phyloP scores from a whole-genome alignment of 1,139 yeast species.

The Sugiyamaella pinicola region DNA sequence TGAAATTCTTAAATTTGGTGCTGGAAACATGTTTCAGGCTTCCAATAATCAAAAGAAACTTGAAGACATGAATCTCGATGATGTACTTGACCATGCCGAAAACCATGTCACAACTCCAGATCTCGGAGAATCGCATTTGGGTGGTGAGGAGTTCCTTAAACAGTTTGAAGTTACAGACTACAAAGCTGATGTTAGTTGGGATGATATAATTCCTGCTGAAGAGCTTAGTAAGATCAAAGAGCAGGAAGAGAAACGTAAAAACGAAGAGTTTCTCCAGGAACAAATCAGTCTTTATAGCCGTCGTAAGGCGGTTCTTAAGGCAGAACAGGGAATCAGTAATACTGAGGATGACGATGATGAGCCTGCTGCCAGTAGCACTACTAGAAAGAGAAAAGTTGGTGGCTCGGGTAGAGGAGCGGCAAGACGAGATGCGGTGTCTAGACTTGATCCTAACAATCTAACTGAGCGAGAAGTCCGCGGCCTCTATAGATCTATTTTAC shows the following conservation, averaged over 20 bases:
- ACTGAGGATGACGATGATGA: conserved; percentile 46
- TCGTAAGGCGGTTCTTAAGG: conserved; percentile 65
- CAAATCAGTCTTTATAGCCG: conserved; percentile 87
- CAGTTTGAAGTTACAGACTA: conserved; percentile 99
- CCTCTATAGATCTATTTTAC: conserved; percentile 77
- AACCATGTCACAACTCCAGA: conserved; percentile 97
- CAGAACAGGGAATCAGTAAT: conserved; percentile 46
- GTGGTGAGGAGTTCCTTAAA: conserved; percentile 95
- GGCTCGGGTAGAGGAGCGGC: conserved; percentile 12
- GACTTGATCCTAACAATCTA: conserved; percentile 56
- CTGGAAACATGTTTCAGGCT: conserved; percentile 96
- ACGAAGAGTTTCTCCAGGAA: conserved; percentile 82
- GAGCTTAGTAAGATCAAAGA: conserved; percentile 87
- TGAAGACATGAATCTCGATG: conserved; percentile 94
- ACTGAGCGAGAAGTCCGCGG: conserved; percentile 88
- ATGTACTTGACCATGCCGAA: conserved; percentile 94
- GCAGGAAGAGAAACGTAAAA: conserved; percentile 83
- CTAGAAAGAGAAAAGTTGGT: conserved; percentile 38
- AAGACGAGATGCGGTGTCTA: conserved; percentile 37
- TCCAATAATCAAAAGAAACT: conserved; percentile 79
- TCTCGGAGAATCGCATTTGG: conserved; percentile 91
- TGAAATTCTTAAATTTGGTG: conserved; percentile 96
- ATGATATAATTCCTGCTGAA: conserved; percentile 96
- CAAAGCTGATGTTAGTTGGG: conserved; percentile 99
- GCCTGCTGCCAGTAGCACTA: conserved; percentile 33